phyloP scores from a whole-genome alignment of 1,139 yeast genomes.

The Diutina catenulata region DNA sequence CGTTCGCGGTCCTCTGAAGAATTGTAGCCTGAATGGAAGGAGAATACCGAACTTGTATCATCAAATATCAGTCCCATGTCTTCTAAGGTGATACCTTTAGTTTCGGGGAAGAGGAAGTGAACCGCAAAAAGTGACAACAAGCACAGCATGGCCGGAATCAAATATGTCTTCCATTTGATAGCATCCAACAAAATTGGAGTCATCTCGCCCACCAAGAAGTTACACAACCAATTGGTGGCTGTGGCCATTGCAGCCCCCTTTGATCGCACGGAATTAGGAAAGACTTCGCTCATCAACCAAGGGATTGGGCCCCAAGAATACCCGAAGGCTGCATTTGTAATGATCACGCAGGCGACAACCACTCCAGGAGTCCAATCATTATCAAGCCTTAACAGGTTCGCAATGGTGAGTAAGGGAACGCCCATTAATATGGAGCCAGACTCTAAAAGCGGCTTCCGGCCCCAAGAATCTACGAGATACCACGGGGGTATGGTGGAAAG shows the following conservation, averaged over 20 bases:
- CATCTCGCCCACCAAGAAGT: constrained; percentile 83
- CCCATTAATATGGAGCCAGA: constrained; percentile 79
- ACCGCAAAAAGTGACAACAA: constrained; percentile 59
- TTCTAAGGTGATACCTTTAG: constrained; percentile 79
- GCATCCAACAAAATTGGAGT: constrained; percentile 74
- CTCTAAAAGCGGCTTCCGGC: constrained; percentile 70
- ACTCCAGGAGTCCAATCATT: constrained; percentile 51
- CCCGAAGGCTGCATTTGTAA: constrained; percentile 81
- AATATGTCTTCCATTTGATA: constrained; percentile 70
- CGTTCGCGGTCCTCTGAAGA: not conserved
- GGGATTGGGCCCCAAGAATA: constrained; percentile 93
- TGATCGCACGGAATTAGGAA: constrained; percentile 80
- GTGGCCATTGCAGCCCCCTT: constrained; percentile 88
- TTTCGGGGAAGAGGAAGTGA: constrained; percentile 67
- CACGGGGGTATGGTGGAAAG: constrained; percentile 79
- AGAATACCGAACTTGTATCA: constrained; percentile 11
- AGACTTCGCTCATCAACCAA: constrained; percentile 86
- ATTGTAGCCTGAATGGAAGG: constrained; percentile 3
- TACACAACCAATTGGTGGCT: constrained; percentile 92
- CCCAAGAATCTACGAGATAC: constrained; percentile 86
- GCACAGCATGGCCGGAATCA: constrained; percentile 74
- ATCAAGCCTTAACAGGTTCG: constrained; percentile 53
- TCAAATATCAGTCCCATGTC: constrained; percentile 53
- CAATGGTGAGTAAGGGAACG: constrained; percentile 48
- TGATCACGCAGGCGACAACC: constrained; percentile 66